A percentile compares a stretch with the other conserved stretches of the same genome.
phyloP scores from a whole-genome alignment of 2,329 filamentous ascomycete species.

The Penicillium hesseltinei region DNA sequence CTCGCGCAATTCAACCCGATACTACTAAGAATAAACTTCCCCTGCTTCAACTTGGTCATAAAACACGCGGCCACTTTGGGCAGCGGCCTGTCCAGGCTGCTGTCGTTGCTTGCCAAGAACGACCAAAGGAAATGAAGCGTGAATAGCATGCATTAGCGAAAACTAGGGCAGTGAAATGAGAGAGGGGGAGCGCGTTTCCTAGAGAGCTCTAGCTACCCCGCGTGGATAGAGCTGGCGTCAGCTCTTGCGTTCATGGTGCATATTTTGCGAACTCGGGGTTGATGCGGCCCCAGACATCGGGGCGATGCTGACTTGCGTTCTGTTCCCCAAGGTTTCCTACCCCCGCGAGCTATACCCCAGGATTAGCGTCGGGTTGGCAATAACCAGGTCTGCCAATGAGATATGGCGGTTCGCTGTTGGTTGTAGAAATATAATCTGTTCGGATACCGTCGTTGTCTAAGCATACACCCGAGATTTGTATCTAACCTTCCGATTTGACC shows the following conservation, averaged over 20 bases:
- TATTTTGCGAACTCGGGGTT: neutral
- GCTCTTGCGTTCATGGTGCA: conserved; percentile 1
- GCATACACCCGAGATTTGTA: neutral
- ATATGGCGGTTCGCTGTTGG: neutral
- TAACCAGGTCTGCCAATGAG: conserved; percentile 1
- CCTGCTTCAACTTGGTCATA: neutral
- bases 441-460: neutral
- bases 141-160: conserved; percentile 4
- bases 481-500: neutral
- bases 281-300: neutral
- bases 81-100: conserved; percentile 5
- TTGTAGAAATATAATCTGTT: neutral
- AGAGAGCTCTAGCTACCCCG: conserved; percentile 7
- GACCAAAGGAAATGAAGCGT: neutral
- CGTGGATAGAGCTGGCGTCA: neutral
- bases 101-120: conserved; percentile 6
- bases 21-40: conserved; percentile 7
- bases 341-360: conserved; percentile 9
- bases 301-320: neutral
- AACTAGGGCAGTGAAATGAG: neutral
- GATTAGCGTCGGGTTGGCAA: neutral
- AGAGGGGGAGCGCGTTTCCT: conserved; percentile 1
- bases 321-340: neutral
- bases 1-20: neutral
- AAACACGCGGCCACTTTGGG: conserved; percentile 1